These are phyloP conservation scores for Fusarium sp. DNA, from an alignment of 2,329 filamentous ascomycete species.

Conservation along the genomic window DNA sequence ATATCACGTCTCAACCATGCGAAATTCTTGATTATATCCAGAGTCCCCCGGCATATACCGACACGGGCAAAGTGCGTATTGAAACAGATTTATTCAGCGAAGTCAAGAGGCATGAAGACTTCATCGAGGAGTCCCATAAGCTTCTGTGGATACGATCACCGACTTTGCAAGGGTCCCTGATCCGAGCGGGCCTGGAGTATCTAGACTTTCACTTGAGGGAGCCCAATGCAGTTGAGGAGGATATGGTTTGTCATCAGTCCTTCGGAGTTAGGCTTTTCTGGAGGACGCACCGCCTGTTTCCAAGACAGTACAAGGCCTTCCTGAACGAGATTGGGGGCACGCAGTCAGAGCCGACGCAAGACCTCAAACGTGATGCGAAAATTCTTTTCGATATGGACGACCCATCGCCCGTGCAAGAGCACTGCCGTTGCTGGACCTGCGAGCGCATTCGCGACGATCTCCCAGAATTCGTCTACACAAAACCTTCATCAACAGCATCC, in stretches of 20 bases:
- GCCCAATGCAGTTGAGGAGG: background rate
- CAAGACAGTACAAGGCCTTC: conserved; percentile 14
- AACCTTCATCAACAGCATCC: background rate
- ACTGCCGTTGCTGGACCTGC: conserved; percentile 29
- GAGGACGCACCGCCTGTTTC: conserved; percentile 20
- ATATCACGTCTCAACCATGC: conserved; percentile 17
- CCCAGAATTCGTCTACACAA: conserved; percentile 11
- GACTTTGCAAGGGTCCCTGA: conserved; percentile 7
- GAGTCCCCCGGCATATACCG: conserved; percentile 20
- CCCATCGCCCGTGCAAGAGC: background rate
- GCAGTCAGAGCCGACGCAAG: background rate
- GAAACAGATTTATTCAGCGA: conserved; percentile 16
- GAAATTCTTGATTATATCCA: conserved; percentile 29
- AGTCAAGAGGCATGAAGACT: conserved; percentile 7
- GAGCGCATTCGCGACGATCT: conserved; percentile 26
- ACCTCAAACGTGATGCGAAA: background rate
- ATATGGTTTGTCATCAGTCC: background rate
- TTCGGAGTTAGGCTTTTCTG: conserved; percentile 21
- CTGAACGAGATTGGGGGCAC: background rate
- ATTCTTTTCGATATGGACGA: background rate
- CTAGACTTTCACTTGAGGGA: conserved; percentile 13
- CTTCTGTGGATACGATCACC: conserved; percentile 29
- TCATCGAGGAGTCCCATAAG: conserved; percentile 16
- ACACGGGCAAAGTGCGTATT: background rate
- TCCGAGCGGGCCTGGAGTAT: conserved; percentile 10